A percentile compares a stretch with the other conserved stretches of the same genome.
phyloP scores from a whole-genome alignment of 371 early-diverging fungal genomes.

The Nematocida ausubeli region DNA sequence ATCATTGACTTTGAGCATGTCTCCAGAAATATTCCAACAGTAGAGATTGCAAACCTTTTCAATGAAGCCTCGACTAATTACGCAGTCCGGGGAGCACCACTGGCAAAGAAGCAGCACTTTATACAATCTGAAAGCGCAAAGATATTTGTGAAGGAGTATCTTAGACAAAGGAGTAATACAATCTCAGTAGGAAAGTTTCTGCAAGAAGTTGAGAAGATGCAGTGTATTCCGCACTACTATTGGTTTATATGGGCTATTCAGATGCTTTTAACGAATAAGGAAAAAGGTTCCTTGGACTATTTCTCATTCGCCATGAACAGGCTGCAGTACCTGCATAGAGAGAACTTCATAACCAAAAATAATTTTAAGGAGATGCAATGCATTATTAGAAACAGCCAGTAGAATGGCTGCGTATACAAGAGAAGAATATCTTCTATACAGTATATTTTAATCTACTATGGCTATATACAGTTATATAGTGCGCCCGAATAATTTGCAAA shows the following conservation, averaged over 20 bases:
- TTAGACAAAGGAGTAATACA: background rate
- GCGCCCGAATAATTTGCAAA: too few relatives aligned
- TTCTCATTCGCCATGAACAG: background rate
- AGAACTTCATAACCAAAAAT: background rate
- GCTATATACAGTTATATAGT: too few relatives aligned
- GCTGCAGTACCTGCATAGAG: background rate
- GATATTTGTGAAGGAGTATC: slow-evolving; percentile 26
- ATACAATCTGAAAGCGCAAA: background rate
- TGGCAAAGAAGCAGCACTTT: slow-evolving; percentile 1
- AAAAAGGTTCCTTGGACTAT: background rate
- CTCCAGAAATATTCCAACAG: slow-evolving; percentile 9
- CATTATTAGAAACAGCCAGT: background rate
- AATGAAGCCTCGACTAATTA: slow-evolving; percentile 29
- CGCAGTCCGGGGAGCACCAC: slow-evolving; percentile 1
- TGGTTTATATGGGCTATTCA: slow-evolving; percentile 28
- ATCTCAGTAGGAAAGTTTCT: background rate
- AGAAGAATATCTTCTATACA: background rate
- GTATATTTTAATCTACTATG: too few relatives aligned
- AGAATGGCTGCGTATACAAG: too few relatives aligned
- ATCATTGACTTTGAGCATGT: slow-evolving; percentile 52
- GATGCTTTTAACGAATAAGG: background rate
- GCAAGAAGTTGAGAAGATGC: slow-evolving; percentile 18
- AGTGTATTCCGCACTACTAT: slow-evolving; percentile 8
- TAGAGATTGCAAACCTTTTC: slow-evolving; percentile 35
- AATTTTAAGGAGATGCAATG: background rate